These are phyloP conservation scores for Sporothrix variecibatus DNA, from an alignment of 2,329 filamentous ascomycete species.

Conservation along the genomic window DNA sequence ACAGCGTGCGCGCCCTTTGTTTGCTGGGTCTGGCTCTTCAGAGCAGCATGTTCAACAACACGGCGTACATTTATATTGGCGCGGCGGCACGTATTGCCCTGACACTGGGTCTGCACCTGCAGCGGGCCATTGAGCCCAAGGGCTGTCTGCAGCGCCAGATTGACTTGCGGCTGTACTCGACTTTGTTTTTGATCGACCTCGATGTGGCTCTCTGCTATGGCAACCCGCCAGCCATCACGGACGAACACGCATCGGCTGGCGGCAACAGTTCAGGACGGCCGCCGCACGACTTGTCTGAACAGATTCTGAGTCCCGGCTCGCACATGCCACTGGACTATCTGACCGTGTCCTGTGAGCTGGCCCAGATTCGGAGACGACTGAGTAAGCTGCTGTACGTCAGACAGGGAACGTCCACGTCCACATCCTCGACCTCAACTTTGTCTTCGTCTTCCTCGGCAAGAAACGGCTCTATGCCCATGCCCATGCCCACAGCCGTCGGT, in stretches of 20 bases:
- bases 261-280: background rate
- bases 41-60: slow-evolving; percentile 35
- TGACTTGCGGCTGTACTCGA: slow-evolving; percentile 34
- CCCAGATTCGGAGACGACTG: slow-evolving; percentile 32
- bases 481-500: background rate
- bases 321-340: slow-evolving; percentile 36
- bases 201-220: slow-evolving; percentile 35
- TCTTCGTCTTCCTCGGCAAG: background rate
- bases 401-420: background rate
- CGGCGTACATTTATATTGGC: slow-evolving; percentile 36
- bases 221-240: slow-evolving; percentile 34
- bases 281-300: slow-evolving; percentile 30
- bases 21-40: slow-evolving; percentile 33
- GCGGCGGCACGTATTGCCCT: slow-evolving; percentile 35
- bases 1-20: slow-evolving; percentile 36
- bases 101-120: slow-evolving; percentile 34
- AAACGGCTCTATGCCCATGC: background rate
- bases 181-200: slow-evolving; percentile 35
- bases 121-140: slow-evolving; percentile 31
- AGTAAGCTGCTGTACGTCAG: slow-evolving; percentile 30
- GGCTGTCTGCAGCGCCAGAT: slow-evolving; percentile 34
- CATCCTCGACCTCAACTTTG: too few relatives aligned
- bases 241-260: slow-evolving; percentile 30
- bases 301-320: slow-evolving; percentile 35
- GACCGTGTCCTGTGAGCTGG: slow-evolving; percentile 32